A percentile compares a stretch with the other conserved stretches of the same genome.
Conservation (phyloP, 2,329 filamentous ascomycete genomes). For the Aureobasidium musti region DNA sequence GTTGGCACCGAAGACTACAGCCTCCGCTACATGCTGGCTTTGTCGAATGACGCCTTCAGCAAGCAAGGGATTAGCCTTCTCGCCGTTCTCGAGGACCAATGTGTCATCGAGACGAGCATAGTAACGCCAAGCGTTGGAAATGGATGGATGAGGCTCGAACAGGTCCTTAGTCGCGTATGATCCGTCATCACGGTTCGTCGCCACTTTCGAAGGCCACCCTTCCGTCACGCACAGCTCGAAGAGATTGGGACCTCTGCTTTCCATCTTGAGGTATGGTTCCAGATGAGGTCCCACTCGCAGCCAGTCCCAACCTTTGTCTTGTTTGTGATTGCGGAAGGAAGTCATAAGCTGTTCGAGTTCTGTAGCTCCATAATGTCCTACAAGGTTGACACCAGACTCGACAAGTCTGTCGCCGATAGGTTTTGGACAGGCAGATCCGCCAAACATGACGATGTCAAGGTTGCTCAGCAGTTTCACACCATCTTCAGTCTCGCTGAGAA, state of each 20-base stretch:
- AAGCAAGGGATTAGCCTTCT: slow-evolving; percentile 50
- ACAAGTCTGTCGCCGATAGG: slow-evolving; percentile 35
- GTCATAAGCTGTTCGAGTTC: slow-evolving; percentile 64
- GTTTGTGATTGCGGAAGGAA: slow-evolving; percentile 49
- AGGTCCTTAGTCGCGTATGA: slow-evolving; percentile 52
- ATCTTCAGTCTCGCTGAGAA: slow-evolving; percentile 58
- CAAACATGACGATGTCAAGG: slow-evolving; percentile 35
- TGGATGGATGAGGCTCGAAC: slow-evolving; percentile 46
- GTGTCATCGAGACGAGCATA: slow-evolving; percentile 49
- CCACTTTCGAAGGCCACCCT: slow-evolving; percentile 34
- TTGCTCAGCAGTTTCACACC: slow-evolving; percentile 41
- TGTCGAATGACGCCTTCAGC: slow-evolving; percentile 57
- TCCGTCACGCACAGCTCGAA: slow-evolving; percentile 44
- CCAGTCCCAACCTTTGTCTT: slow-evolving; percentile 61
- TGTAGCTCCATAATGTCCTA: slow-evolving; percentile 47
- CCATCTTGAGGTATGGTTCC: slow-evolving; percentile 46
- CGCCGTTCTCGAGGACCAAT: slow-evolving; percentile 49
- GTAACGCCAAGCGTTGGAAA: slow-evolving; percentile 47
- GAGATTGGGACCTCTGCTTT: slow-evolving; percentile 38
- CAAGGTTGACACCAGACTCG: slow-evolving; percentile 33
- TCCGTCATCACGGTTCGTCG: slow-evolving; percentile 49
- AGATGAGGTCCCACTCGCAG: slow-evolving; percentile 50
- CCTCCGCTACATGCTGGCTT: slow-evolving; percentile 55
- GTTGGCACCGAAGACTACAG: slow-evolving; percentile 58
- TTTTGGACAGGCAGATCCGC: slow-evolving; percentile 36